Evolutionary conservation across 805 yeast genomes (phyloP).

Genomic region (Kodamaea kaohsiungensis): DNA sequence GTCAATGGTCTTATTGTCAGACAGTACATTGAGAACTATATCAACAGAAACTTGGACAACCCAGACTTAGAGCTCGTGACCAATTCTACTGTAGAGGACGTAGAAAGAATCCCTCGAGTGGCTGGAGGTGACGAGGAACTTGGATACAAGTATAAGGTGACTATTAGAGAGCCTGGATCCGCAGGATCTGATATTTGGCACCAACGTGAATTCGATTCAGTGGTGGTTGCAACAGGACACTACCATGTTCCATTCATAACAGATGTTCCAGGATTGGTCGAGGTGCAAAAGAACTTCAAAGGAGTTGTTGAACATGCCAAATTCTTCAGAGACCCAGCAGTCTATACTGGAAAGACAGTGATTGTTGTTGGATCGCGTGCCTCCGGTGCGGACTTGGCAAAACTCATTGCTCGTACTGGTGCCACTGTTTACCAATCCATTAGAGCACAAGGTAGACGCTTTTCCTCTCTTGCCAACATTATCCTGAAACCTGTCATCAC

Average conservation of each 20-base stretch:
- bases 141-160: slow-evolving; percentile 27
- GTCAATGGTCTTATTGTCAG: slow-evolving; percentile 29
- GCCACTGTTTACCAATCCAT: slow-evolving; percentile 30
- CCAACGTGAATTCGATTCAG: slow-evolving; percentile 39
- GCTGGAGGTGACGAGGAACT: background rate
- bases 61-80: slow-evolving; percentile 24
- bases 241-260: slow-evolving; percentile 50
- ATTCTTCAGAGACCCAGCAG: slow-evolving; percentile 34
- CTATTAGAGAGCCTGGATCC: slow-evolving; percentile 25
- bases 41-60: slow-evolving; percentile 20
- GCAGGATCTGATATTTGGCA: slow-evolving; percentile 36
- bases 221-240: slow-evolving; percentile 50
- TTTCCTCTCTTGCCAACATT: slow-evolving; percentile 10
- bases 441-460: slow-evolving; percentile 15
- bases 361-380: slow-evolving; percentile 30
- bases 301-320: slow-evolving; percentile 45
- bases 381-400: slow-evolving; percentile 32
- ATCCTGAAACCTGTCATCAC: slow-evolving; percentile 26
- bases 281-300: slow-evolving; percentile 31
- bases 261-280: slow-evolving; percentile 38
- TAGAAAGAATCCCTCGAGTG: slow-evolving; percentile 21
- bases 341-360: slow-evolving; percentile 36
- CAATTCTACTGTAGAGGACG: slow-evolving; percentile 42
- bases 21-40: slow-evolving; percentile 30
- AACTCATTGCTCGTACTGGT: slow-evolving; percentile 24